phyloP scores from a whole-genome alignment of 1,139 yeast genomes.

The Magnusiomyces fungicola region DNA sequence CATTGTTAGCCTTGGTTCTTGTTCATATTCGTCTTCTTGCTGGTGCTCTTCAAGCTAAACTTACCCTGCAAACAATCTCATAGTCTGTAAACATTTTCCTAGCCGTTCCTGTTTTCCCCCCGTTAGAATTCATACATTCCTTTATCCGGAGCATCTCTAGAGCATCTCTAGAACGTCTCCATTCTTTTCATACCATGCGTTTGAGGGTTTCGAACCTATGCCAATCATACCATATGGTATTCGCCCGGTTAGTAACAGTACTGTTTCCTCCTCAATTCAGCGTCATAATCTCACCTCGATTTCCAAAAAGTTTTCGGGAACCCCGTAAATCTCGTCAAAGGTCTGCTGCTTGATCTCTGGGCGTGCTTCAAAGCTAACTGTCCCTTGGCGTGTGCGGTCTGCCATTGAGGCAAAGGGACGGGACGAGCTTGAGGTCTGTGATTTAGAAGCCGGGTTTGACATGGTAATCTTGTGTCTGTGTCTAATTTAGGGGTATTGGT shows the following conservation, averaged over 20 bases:
- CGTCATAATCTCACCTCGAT: slow-evolving; percentile 62
- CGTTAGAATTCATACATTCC: slow-evolving; percentile 19
- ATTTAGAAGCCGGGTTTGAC: no score
- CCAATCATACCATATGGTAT: no score
- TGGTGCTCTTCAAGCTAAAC: no score
- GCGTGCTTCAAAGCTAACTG: slow-evolving; percentile 31
- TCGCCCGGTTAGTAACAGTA: no score
- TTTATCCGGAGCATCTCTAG: no score
- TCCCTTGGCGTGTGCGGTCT: slow-evolving; percentile 6
- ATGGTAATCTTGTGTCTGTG: no score
- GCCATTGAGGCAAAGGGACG: slow-evolving; percentile 17
- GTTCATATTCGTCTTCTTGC: no score
- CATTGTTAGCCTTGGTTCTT: no score
- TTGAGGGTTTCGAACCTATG: slow-evolving; percentile 56
- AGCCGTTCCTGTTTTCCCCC: slow-evolving; percentile 36
- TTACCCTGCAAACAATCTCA: slow-evolving; percentile 70
- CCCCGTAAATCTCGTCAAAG: slow-evolving; percentile 80
- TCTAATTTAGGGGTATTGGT: no score
- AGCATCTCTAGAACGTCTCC: no score
- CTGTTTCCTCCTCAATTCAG: no score
- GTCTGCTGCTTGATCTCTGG: slow-evolving; percentile 52
- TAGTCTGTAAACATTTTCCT: slow-evolving; percentile 81
- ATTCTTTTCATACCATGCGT: slow-evolving; percentile 50
- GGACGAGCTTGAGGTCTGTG: slow-evolving; percentile 2
- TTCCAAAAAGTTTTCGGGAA: slow-evolving; percentile 90